Base-by-base conservation (phyloP, 305 asterid genomes). In the Plantago lanceolata region DNA sequence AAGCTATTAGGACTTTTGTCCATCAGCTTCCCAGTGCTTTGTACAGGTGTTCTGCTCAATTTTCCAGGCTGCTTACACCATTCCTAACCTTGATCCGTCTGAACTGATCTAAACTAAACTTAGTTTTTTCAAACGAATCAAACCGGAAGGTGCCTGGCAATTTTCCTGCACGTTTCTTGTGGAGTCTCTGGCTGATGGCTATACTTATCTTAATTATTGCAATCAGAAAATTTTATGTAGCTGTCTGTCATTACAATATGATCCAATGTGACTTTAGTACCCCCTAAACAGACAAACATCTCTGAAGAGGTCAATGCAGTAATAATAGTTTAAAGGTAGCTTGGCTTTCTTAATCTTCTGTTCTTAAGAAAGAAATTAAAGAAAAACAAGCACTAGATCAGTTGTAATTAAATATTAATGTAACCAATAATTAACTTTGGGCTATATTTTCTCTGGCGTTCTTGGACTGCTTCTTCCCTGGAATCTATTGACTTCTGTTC, bases 261-360 rank as follows among this genome's bases (percentile, higher is more conserved):
- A 55, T 56, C 37, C 16, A 56, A 56, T 56, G 61, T 56, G 43
- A 56, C 33, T 56, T 15, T 26, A 14, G 17, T 56, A 28, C 28
- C 26, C 15, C 2, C 18, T 19, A 56, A 56, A 14, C 21, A 14
- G 44, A 56, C 61, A 56, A 56, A 16, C 26, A 40, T 40, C 19
- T 54, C 61, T 56, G 61, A 56, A 35, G 61, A 56, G 61, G 61
- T 56, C 61, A 56, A 56, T 56, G 61, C 45, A 26, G 61, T 16
- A 56, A 56, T 40, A 16, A 56, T 56, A 56, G 3, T 56, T n/a
- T 28, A 29, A 29, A 55, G 9, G 60, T 55, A 3, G 60, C 60
- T 55, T 56, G 15, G 45, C 37, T 56, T 56, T 26, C 43, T 56
- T 56, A 56, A 15, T 19, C 61, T 26, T 16, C 45, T 29, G 33